Conservation (phyloP, 129 eudicot species). For the Helichrysum umbraculigerum region DNA sequence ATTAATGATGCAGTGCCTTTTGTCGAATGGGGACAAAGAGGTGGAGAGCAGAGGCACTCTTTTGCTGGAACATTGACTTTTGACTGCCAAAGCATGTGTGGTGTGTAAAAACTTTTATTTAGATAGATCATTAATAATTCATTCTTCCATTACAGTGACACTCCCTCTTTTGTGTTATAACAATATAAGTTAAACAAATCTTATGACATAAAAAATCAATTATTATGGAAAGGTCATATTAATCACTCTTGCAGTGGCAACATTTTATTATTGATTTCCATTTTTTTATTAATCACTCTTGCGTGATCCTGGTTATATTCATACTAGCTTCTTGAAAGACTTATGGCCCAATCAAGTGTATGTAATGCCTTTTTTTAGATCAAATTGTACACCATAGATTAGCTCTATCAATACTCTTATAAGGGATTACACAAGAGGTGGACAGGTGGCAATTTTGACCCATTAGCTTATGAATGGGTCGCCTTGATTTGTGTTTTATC, state of each 20-base stretch:
- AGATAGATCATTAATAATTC: not conserved
- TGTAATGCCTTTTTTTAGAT: constrained; percentile 16
- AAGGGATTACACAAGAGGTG: constrained; percentile 8
- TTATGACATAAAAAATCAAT: not conserved
- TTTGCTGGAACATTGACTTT: constrained; percentile 70
- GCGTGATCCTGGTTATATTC: constrained; percentile 89
- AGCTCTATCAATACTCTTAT: not conserved
- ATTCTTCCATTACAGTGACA: not conserved
- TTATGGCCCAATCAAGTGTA: constrained; percentile 73
- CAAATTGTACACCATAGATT: not conserved
- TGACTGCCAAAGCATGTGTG: constrained; percentile 70
- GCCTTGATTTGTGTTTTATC: not conserved
- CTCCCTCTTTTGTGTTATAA: no score
- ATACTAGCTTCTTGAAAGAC: constrained; percentile 68
- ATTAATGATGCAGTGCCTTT: constrained; percentile 60
- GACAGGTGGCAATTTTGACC: not conserved
- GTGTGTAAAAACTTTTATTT: constrained; percentile 36
- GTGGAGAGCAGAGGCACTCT: constrained; percentile 43
- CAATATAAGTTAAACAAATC: not conserved
- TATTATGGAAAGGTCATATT: not conserved
- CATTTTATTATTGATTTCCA: not conserved
- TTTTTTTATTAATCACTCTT: no score
- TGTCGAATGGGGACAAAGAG: constrained; percentile 68
- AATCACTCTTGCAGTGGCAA: constrained; percentile 9
- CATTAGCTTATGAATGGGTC: not conserved